Conservation (phyloP, 305 asterid genomes). For the Fraxinus velutina region DNA sequence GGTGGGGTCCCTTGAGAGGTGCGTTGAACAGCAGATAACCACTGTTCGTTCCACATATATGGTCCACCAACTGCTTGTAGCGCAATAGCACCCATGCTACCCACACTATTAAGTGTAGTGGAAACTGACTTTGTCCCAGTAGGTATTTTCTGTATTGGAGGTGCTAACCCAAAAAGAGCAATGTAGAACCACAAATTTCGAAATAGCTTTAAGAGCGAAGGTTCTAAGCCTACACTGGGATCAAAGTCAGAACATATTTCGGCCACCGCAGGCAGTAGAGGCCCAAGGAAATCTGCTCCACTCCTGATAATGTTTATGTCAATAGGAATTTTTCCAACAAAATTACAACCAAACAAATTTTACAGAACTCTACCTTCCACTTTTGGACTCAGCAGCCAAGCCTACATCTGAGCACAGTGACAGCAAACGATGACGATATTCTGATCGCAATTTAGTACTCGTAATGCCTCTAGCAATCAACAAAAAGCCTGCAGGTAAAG, state of each 20-base stretch:
- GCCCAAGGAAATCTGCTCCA: conserved; percentile 99
- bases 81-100: conserved; percentile 65
- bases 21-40: conserved; percentile 93
- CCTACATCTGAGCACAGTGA: conserved; percentile 99
- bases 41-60: conserved; percentile 82
- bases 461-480: conserved; percentile 77
- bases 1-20: conserved; percentile 99
- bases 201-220: conserved; percentile 89
- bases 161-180: conserved; percentile 98
- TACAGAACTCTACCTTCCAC: conserved; percentile 66
- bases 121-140: conserved; percentile 59
- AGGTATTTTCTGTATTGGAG: conserved; percentile 73
- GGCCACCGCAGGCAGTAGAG: conserved; percentile 97
- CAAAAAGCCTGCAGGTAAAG: conserved; percentile 97
- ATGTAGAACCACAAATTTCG: conserved; percentile 98
- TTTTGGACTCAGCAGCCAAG: conserved; percentile 94
- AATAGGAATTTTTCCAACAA: conserved; percentile 27
- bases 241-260: conserved; percentile 97
- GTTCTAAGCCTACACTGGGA: conserved; percentile 82
- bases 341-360: conserved; percentile 22
- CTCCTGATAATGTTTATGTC: conserved; percentile 61
- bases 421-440: conserved; percentile 91
- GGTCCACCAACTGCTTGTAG: conserved; percentile 97
- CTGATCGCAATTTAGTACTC: conserved; percentile 69
- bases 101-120: conserved; percentile 71